Conservation (phyloP, 805 yeast species). For the Yamadazyma kitorensis region DNA sequence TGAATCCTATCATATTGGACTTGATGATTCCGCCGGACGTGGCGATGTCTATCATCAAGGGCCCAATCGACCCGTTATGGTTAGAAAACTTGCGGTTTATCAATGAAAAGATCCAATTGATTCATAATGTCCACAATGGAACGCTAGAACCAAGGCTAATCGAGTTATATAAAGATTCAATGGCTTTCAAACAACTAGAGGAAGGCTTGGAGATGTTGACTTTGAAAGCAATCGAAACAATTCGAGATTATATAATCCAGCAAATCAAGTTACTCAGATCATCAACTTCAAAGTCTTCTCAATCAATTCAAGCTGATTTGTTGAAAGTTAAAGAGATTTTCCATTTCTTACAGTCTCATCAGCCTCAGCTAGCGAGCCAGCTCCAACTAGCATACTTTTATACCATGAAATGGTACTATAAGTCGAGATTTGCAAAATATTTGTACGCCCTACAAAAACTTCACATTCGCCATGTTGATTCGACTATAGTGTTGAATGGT, state of each 20-base stretch:
- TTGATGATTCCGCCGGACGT: constrained; percentile 73
- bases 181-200: constrained; percentile 27
- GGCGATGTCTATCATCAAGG: constrained; percentile 54
- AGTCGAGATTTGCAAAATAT: constrained; percentile 73
- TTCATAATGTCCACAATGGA: constrained; percentile 19
- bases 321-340: constrained; percentile 61
- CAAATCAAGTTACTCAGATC: constrained; percentile 67
- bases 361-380: constrained; percentile 65
- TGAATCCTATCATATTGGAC: constrained; percentile 77
- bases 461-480: constrained; percentile 54
- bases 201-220: constrained; percentile 49
- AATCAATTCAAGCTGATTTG: constrained; percentile 65
- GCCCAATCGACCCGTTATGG: constrained; percentile 61
- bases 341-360: constrained; percentile 52
- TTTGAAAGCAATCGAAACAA: constrained; percentile 67
- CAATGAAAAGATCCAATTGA: constrained; percentile 57
- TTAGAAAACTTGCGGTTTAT: constrained; percentile 58
- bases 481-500: constrained; percentile 53
- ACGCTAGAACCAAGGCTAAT: constrained; percentile 9
- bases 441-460: constrained; percentile 67
- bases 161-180: constrained; percentile 12
- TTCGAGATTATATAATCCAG: constrained; percentile 62
- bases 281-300: constrained; percentile 56
- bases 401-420: constrained; percentile 94
- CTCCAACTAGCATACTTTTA: constrained; percentile 75